phyloP scores from a whole-genome alignment of 805 yeast genomes.

The Lipomyces sp. region DNA sequence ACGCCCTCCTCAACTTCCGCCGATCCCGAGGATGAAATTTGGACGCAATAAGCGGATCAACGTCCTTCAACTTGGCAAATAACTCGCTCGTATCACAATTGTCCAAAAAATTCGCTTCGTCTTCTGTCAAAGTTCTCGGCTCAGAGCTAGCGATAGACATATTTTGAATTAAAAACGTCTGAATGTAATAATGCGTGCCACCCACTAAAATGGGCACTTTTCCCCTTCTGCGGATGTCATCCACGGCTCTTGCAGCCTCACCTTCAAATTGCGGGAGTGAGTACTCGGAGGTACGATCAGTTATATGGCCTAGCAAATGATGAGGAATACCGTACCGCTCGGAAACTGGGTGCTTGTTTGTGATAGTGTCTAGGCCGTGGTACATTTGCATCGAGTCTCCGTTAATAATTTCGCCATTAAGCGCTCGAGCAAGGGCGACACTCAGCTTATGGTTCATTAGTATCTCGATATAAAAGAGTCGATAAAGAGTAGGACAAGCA shows the following conservation, averaged over 20 bases:
- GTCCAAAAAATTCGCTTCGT: slow-evolving; percentile 23
- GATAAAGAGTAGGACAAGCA: background rate
- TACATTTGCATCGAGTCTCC: slow-evolving; percentile 99
- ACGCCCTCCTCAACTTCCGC: slow-evolving; percentile 75
- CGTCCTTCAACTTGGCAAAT: slow-evolving; percentile 49
- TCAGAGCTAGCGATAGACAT: slow-evolving; percentile 55
- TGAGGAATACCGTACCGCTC: slow-evolving; percentile 80
- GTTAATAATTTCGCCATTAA: slow-evolving; percentile 88
- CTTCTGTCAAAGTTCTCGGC: slow-evolving; percentile 21
- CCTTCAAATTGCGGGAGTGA: slow-evolving; percentile 74
- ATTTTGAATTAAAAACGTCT: slow-evolving; percentile 72
- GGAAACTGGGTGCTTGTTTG: slow-evolving; percentile 86
- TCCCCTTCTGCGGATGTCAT: slow-evolving; percentile 65
- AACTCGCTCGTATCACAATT: slow-evolving; percentile 46
- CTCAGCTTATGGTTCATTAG: slow-evolving; percentile 53
- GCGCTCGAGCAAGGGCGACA: slow-evolving; percentile 73
- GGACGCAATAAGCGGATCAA: slow-evolving; percentile 73
- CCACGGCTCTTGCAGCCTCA: slow-evolving; percentile 65
- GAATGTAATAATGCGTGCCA: slow-evolving; percentile 94
- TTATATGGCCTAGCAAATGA: slow-evolving; percentile 83
- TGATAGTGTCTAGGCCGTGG: slow-evolving; percentile 68
- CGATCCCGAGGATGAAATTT: slow-evolving; percentile 93
- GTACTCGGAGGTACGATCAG: slow-evolving; percentile 76
- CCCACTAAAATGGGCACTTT: slow-evolving; percentile 90
- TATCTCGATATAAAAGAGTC: background rate